phyloP scores from a whole-genome alignment of 148 eudicot species.

The Pharnaceum exiguum region DNA sequence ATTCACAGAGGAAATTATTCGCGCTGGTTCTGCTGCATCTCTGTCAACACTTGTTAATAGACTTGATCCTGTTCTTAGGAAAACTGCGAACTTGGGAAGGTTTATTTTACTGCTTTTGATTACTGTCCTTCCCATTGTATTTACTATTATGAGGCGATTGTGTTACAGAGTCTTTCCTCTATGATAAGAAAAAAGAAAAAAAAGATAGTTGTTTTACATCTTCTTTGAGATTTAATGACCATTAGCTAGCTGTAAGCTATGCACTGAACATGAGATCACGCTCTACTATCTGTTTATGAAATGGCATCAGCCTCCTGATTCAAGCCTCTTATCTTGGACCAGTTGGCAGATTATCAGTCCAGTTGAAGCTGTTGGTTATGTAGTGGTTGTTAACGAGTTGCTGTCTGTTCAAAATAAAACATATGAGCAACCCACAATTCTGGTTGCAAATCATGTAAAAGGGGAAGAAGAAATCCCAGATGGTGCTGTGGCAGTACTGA shows the following conservation, averaged over 20 bases:
- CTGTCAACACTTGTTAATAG: slow-evolving; percentile 89
- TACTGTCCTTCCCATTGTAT: neutral
- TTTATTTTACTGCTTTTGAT: slow-evolving; percentile 15
- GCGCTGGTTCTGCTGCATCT: slow-evolving; percentile 98
- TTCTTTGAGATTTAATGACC: neutral
- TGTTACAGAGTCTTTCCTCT: too few species aligned
- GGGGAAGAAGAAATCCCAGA: slow-evolving; percentile 99
- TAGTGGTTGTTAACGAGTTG: slow-evolving; percentile 88
- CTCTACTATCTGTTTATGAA: neutral
- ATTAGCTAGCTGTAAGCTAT: neutral
- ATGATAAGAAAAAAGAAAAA: neutral
- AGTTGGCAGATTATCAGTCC: slow-evolving; percentile 99
- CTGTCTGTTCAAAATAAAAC: slow-evolving; percentile 83
- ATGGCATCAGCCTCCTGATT: slow-evolving; percentile 11
- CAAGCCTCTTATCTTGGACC: slow-evolving; percentile 19
- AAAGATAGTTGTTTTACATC: neutral
- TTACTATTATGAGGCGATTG: neutral
- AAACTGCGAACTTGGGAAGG: slow-evolving; percentile 96
- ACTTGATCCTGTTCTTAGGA: slow-evolving; percentile 88
- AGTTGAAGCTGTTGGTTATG: slow-evolving; percentile 85
- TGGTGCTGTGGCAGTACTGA: slow-evolving; percentile 90
- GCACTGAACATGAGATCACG: neutral
- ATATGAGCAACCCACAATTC: slow-evolving; percentile 75
- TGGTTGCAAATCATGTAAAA: slow-evolving; percentile 85
- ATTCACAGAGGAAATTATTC: slow-evolving; percentile 93